Conservation (phyloP, 257 asterid species). For the Ligustrum vulgare region DNA sequence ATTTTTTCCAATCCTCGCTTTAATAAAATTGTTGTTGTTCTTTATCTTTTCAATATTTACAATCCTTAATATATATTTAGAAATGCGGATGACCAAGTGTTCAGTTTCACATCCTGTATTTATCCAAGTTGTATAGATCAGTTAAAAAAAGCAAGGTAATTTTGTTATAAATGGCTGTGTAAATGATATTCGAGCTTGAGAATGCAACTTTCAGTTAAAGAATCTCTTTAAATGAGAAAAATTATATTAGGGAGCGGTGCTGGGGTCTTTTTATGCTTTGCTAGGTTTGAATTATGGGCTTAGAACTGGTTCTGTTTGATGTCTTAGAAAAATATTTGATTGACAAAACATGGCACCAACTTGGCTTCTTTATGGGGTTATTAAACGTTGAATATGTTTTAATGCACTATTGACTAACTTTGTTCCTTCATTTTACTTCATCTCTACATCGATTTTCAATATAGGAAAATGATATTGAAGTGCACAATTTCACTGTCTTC, state of each 20-base stretch:
- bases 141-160: neutral
- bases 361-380: too few relatives aligned
- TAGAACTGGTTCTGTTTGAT: neutral
- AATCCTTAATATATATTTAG: too few relatives aligned
- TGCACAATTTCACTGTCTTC: neutral
- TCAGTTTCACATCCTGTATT: neutral
- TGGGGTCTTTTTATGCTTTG: neutral
- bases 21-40: neutral
- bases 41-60: too few relatives aligned
- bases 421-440: neutral
- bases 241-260: neutral
- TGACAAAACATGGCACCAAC: too few relatives aligned
- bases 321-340: neutral
- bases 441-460: constrained; percentile 3
- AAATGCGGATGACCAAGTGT: neutral
- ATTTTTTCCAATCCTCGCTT: too few relatives aligned
- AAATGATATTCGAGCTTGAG: neutral
- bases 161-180: neutral
- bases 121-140: neutral
- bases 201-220: neutral
- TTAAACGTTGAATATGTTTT: neutral
- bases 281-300: neutral
- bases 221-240: neutral
- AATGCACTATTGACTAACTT: neutral
- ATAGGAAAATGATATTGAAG: constrained; percentile 10